Conservation (phyloP, 257 asterid genomes). For the Lavandula angustifolia region DNA sequence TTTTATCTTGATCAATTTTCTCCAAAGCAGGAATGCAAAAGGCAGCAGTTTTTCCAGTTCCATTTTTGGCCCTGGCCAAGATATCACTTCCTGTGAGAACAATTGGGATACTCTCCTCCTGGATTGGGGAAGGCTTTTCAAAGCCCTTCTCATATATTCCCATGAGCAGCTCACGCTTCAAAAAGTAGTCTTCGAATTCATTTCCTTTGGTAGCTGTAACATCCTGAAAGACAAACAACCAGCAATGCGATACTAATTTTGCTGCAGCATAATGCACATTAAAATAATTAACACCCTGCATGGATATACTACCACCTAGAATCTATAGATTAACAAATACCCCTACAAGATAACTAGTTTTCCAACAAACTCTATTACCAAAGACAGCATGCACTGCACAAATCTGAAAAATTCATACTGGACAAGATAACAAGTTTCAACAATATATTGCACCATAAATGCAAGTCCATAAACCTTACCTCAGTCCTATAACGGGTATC, state of each 20-base stretch:
- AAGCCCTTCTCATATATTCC: constrained; percentile 88
- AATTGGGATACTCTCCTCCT: constrained; percentile 86
- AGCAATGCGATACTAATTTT: constrained; percentile 4
- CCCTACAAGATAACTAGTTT: background rate
- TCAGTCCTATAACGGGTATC: constrained; percentile 74
- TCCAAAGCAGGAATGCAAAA: constrained; percentile 79
- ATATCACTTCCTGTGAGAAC: constrained; percentile 81
- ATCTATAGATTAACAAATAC: background rate
- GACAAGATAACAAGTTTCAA: constrained; percentile 12
- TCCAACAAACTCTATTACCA: constrained; percentile 1
- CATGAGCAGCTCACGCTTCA: constrained; percentile 85
- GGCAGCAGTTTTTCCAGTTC: constrained; percentile 89
- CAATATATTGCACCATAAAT: background rate
- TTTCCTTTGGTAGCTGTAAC: constrained; percentile 88
- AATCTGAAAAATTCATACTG: constrained; percentile 4
- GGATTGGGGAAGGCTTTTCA: constrained; percentile 81
- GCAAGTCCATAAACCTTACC: constrained; percentile 38
- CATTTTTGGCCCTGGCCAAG: constrained; percentile 83
- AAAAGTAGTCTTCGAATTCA: constrained; percentile 81
- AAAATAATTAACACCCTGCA: constrained; percentile 6
- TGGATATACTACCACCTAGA: constrained; percentile 4
- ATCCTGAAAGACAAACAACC: constrained; percentile 47
- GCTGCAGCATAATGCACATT: constrained; percentile 13
- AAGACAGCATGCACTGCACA: constrained; percentile 3
- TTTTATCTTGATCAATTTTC: constrained; percentile 69